Base-by-base conservation (phyloP, 768 basidiomycete genomes). In the Leccinum subgranulosum region DNA sequence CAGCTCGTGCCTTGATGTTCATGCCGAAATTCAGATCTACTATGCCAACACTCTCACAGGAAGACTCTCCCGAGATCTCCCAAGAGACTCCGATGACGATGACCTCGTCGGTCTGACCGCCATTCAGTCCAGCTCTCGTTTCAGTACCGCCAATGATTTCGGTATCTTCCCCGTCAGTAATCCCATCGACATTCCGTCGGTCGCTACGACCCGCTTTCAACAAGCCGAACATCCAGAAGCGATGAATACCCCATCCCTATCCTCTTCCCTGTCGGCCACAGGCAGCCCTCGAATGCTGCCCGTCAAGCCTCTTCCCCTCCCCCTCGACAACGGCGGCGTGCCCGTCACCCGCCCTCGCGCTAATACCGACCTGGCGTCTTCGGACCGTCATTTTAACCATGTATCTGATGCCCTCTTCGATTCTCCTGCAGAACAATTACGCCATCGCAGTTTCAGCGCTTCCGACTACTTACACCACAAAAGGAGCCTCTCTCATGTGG, bases 11-110 rank as follows among this genome's bases (percentile, higher is more conserved):
- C 15, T 10, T 50, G 51, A 48, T n/a, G 5, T 28, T n/a, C 21
- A 25, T 9, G 29, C 21, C 31, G 31, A 27, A 59, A 34, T 14
- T 14, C 54, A 97, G 94, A 93, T 98, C 67, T 95, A 86, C 76
- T 98, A 97, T 75, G 84, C 89, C 62, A 98, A 98, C 67, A 92
- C 92, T 3, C 75, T 88, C 64, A 92, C 90, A 0, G 90, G 90
- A 23, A 81, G 87, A 66, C 84, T 82, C 25, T 85, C 93, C 19
- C 82, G 86, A 63, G 92, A 97, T 66, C 75, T 95, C 17, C 94
- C 94, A 15, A 77, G 76, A 49, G 90, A 91, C 67, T 67, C 78
- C 6, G 86, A 87, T 39, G 65, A 68, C 60, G 76, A 74, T 41
- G 85, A 87, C 56, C 74, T 86, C 41, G 79, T 79, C 28, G 79